Evolutionary conservation across 2,329 filamentous ascomycete species (phyloP).

Genomic region (Eutypella sp.): DNA sequence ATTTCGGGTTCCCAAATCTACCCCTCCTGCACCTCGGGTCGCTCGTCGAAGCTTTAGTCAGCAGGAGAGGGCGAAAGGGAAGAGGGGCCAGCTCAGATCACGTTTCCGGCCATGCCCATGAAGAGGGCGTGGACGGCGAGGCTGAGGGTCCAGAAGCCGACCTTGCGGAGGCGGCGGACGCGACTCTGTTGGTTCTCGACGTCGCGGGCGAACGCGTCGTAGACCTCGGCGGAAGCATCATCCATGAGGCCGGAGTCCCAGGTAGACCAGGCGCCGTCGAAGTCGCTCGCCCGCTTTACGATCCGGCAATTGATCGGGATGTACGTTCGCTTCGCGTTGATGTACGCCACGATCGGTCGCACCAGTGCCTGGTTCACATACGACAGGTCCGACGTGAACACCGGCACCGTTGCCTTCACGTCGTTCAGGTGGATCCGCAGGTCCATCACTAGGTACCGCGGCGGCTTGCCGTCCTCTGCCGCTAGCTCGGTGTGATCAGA

Average conservation of each 20-base stretch:
- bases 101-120: conserved; percentile 86
- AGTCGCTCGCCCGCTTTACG: conserved; percentile 82
- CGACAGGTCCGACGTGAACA: conserved; percentile 86
- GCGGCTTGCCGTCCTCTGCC: conserved; percentile 49
- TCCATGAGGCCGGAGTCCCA: conserved; percentile 94
- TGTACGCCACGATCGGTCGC: conserved; percentile 94
- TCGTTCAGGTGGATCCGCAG: conserved; percentile 93
- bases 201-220: conserved; percentile 87
- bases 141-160: conserved; percentile 92
- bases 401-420: conserved; percentile 83
- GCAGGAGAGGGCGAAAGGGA: too few species aligned
- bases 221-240: conserved; percentile 88
- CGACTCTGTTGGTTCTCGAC: conserved; percentile 85
- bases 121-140: conserved; percentile 90
- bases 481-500: too few species aligned
- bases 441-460: conserved; percentile 86
- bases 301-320: conserved; percentile 94
- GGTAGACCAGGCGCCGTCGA: conserved; percentile 91
- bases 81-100: conserved; percentile 38
- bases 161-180: conserved; percentile 85
- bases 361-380: conserved; percentile 96
- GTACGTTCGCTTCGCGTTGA: conserved; percentile 91
- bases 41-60: too few species aligned
- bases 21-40: too few species aligned
- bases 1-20: too few species aligned